Evolutionary conservation across 306 rosid genomes (phyloP), one percentile per base, ranked within the genome.

Genomic region (Cucurbita pepo): DNA sequence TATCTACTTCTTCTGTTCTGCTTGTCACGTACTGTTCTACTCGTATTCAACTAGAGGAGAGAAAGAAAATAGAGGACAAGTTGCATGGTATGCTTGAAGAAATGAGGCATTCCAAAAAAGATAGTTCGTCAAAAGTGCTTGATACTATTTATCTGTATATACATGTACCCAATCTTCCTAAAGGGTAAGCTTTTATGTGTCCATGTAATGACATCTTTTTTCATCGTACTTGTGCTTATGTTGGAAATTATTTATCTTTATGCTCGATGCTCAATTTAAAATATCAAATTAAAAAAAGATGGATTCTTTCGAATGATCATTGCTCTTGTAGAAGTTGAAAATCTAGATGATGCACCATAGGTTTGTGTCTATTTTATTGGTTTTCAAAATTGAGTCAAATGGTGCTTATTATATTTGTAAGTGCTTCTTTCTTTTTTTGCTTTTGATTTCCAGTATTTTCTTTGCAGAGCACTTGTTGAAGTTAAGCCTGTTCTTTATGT

Each of bases 401-500:
- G 72, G 5, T 37, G 72, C 55, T 41, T 40, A 3, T 66, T 21
- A 45, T 44, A 65, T 65, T 19, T 64, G 16, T 18, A 3, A n/a
- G 22, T 36, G 45, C 60, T 74, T 19, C 5, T 43, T 69, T 45
- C 18, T 65, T 65, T 43, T 18, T 43, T 19, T 65, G n/a, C 11
- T 65, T 43, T 44, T 65, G 8, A 65, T 65, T 65, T 18, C 34
- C 36, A 21, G 54, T 65, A 44, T 22, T 74, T 74, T 12, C 43
- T 43, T 69, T 82, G 75, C 91, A 94, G 96, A 71, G 92, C 97
- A 6, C 83, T 58, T 69, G 88, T 94, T 60, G 98, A 94, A 87
- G 84, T 94, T 36, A 94, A 90, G 80, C 97, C 98, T 75, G 66
- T 90, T 77, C 95, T 94, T 73, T 94, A 85, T 78, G 94, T 82